Conservation (phyloP, 352 stramenopile genomes). For the Peronospora farinosa region DNA sequence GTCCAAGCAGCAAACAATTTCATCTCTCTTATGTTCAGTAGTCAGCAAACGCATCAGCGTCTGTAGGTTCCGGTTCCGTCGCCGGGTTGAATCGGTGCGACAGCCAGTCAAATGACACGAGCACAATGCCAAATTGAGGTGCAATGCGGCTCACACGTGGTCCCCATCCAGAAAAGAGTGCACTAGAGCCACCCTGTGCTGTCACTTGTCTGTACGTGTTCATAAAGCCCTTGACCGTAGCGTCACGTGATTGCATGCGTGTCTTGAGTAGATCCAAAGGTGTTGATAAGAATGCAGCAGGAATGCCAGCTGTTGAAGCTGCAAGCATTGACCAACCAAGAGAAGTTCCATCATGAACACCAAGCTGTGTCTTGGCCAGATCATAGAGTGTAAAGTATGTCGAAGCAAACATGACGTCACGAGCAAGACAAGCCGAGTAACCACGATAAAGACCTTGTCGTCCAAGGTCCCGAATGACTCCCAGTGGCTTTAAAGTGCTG, state of each 20-base stretch:
- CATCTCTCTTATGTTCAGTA: slow-evolving; percentile 17
- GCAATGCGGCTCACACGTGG: slow-evolving; percentile 69
- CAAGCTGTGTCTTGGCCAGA: slow-evolving; percentile 51
- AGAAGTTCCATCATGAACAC: slow-evolving; percentile 58
- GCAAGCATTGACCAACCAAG: slow-evolving; percentile 69
- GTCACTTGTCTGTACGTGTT: slow-evolving; percentile 51
- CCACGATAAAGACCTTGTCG: slow-evolving; percentile 62
- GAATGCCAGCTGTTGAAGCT: slow-evolving; percentile 60
- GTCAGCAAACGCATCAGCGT: slow-evolving; percentile 29
- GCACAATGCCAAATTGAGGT: slow-evolving; percentile 77
- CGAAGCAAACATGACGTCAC: slow-evolving; percentile 71
- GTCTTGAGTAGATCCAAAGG: slow-evolving; percentile 76
- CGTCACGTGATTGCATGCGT: slow-evolving; percentile 66
- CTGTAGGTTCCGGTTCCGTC: slow-evolving; percentile 16
- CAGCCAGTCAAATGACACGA: slow-evolving; percentile 78
- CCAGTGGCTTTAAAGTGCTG: slow-evolving; percentile 46
- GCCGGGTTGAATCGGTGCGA: slow-evolving; percentile 47
- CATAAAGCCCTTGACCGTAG: slow-evolving; percentile 35
- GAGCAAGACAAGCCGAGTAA: slow-evolving; percentile 62
- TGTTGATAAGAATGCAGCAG: slow-evolving; percentile 69
- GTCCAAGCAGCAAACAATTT: not conserved
- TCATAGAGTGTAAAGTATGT: slow-evolving; percentile 83
- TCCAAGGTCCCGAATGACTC: slow-evolving; percentile 57
- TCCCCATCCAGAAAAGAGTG: slow-evolving; percentile 65
- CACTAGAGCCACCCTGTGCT: slow-evolving; percentile 40